These are phyloP conservation scores for Kodamaea hsintzibuensis DNA, from an alignment of 805 yeast species.

Conservation along the genomic window DNA sequence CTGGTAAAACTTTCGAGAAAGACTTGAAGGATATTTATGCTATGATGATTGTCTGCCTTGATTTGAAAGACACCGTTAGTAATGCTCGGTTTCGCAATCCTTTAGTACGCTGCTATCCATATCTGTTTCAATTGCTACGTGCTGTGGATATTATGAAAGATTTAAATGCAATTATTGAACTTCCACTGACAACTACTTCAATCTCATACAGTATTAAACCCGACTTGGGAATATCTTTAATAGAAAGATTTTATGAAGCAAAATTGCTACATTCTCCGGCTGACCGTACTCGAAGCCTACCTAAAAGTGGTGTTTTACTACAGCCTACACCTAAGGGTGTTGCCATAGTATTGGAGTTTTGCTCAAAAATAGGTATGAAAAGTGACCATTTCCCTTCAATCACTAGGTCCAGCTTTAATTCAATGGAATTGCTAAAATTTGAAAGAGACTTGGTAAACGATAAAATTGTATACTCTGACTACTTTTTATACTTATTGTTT, in stretches of 20 bases:
- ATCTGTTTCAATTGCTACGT: constrained; percentile 49
- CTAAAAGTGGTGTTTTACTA: constrained; percentile 45
- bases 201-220: constrained; percentile 55
- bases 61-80: constrained; percentile 19
- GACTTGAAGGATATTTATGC: constrained; percentile 66
- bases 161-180: constrained; percentile 49
- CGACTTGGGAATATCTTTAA: constrained; percentile 39
- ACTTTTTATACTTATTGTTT: constrained; percentile 66
- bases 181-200: constrained; percentile 50
- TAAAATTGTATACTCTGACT: constrained; percentile 58
- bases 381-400: constrained; percentile 42
- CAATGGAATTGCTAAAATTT: constrained; percentile 68
- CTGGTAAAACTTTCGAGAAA: constrained; percentile 43
- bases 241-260: constrained; percentile 57
- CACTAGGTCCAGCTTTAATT: constrained; percentile 59
- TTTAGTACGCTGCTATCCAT: constrained; percentile 44
- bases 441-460: constrained; percentile 65
- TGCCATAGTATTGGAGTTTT: constrained; percentile 62
- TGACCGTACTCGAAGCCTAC: constrained; percentile 60
- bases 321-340: constrained; percentile 96
- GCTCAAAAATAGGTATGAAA: constrained; percentile 54
- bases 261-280: constrained; percentile 72
- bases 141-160: constrained; percentile 55
- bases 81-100: constrained; percentile 20
- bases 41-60: constrained; percentile 43